Conservation (phyloP, 1,284 basidiomycete species). For the Sanghuangporus weigelae region DNA sequence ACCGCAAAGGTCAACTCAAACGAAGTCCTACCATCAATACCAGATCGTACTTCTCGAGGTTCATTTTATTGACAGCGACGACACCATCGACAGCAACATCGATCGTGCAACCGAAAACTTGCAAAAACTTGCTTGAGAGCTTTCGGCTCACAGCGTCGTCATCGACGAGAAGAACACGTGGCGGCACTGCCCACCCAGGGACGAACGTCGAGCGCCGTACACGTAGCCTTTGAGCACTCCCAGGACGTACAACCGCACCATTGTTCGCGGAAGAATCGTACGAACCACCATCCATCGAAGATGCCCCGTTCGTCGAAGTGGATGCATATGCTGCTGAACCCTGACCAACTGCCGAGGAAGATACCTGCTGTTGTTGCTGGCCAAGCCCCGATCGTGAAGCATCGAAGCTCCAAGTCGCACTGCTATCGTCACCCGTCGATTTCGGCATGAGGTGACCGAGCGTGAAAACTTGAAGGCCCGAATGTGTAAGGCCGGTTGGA, state of each 20-base stretch:
- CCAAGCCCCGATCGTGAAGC: conserved; percentile 18
- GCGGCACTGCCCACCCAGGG: conserved; percentile 85
- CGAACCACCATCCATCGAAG: conserved; percentile 8
- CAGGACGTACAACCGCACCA: conserved; percentile 20
- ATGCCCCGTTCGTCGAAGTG: conserved; percentile 7
- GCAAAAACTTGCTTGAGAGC: conserved; percentile 88
- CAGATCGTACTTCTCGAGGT: conserved; percentile 89
- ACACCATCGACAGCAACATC: conserved; percentile 94
- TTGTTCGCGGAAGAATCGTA: conserved; percentile 3
- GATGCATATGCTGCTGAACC: not conserved
- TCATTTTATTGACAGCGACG: conserved; percentile 95
- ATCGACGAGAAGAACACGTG: conserved; percentile 87
- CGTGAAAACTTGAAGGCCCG: conserved; percentile 77
- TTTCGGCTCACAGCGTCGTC: conserved; percentile 91
- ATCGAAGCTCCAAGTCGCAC: conserved; percentile 56
- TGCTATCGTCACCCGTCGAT: conserved; percentile 43
- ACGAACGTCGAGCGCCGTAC: conserved; percentile 76
- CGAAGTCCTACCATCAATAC: conserved; percentile 79
- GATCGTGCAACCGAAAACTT: conserved; percentile 92
- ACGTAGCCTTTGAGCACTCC: conserved; percentile 45
- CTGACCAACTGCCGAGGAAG: not conserved
- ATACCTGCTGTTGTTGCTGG: conserved; percentile 6
- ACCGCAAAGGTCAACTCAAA: conserved; percentile 4
- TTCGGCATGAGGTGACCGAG: conserved; percentile 74
- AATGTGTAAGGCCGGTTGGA: conserved; percentile 35